Evolutionary conservation across 2,329 filamentous ascomycete genomes (phyloP), one percentile per base, ranked within the genome.

Genomic region (Talaromyces sp.): DNA sequence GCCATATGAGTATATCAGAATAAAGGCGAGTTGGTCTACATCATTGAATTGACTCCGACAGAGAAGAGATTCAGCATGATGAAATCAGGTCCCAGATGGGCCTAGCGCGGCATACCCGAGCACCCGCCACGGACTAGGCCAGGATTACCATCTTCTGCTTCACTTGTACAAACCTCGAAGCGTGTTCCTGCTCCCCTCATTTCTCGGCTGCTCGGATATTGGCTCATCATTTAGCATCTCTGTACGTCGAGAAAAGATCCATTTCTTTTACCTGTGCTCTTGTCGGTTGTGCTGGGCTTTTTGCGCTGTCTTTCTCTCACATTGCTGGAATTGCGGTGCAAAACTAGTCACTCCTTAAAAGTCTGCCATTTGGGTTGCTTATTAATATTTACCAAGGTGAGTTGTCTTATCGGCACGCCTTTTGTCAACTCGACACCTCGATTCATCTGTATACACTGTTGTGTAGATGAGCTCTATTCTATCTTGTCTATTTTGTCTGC

Each of bases 371-470:
- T 58, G 54, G 59, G 62, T 57, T 64, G 39, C 63, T 66, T 65
- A 65, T 62, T 65, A 66, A 65, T 48, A 48, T 65, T 65, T 60
- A 42, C 64, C 56, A 60, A 60, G 63, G 65, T 65, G 63, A 66
- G 64, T 66, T 39, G 28, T 33, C 33, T 50, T 35, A 37, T 59
- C 57, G 12, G 28, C 28, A n/a, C 31, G 48, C 40, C 42, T 46
- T 44, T 40, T 25, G 40, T 42, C 35, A 2, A 3, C 14, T 40
- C 54, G 21, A 57, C 37, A 25, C 18, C 23, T 25, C 11, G 23
- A 12, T 28, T 54, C 33, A 52, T 21, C 58, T 60, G 25, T 39
- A 39, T 54, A 21, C n/a, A 54, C n/a, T 54, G 28, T 37, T 60
- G 25, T 18, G 42, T 11, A 35, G 28, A 52, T 12, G 8, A 21